A percentile compares a stretch with the other conserved stretches of the same genome.
Conservation (phyloP, 176 grass and related monocot species). For the Eleusine coracana region DNA sequence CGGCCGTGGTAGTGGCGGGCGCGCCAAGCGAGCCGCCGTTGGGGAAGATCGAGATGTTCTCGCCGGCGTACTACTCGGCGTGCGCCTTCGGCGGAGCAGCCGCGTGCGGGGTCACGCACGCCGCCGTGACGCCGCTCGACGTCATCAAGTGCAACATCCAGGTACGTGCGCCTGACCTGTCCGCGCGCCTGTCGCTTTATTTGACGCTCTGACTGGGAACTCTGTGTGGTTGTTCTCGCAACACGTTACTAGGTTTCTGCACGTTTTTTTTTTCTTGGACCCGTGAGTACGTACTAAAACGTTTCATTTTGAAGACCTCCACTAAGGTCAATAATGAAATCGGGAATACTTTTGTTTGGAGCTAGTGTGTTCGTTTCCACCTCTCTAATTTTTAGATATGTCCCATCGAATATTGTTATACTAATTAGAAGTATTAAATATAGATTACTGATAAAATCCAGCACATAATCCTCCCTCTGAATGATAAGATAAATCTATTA, state of each 20-base stretch:
- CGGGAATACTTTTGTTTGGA: not conserved
- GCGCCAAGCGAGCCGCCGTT: conserved; percentile 74
- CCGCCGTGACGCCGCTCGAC: conserved; percentile 82
- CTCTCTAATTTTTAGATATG: too few relatives aligned
- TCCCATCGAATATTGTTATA: too few relatives aligned
- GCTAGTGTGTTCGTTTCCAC: too few relatives aligned
- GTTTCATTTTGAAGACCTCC: not conserved
- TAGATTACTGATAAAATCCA: too few relatives aligned
- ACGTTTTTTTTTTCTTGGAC: not conserved
- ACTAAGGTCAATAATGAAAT: not conserved
- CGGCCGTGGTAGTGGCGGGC: conserved; percentile 28
- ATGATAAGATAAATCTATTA: too few relatives aligned
- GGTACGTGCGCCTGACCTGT: conserved; percentile 25
- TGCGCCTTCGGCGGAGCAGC: conserved; percentile 69
- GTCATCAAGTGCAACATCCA: conserved; percentile 97
- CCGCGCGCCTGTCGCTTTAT: not conserved
- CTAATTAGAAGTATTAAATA: too few relatives aligned
- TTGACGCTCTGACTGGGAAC: not conserved
- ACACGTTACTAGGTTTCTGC: not conserved
- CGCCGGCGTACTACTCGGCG: conserved; percentile 74
- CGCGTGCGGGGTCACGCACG: conserved; percentile 84
- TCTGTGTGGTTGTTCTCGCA: not conserved
- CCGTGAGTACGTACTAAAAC: not conserved
- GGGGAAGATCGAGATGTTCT: conserved; percentile 88
- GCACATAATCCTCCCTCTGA: too few relatives aligned